phyloP scores from a whole-genome alignment of 257 asterid genomes.

The Scutellaria barbata region DNA sequence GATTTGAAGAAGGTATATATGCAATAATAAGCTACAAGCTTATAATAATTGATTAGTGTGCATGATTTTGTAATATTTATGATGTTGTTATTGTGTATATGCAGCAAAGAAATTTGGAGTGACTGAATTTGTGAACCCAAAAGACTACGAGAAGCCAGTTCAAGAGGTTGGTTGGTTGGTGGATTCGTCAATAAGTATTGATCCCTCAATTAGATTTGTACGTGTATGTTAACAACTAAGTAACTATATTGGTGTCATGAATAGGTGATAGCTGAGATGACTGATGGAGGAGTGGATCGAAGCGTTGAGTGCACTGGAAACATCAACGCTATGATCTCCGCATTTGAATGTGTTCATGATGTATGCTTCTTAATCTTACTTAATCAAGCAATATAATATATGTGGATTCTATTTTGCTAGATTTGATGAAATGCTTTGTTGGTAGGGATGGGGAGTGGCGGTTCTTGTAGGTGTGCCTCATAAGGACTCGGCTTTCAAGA shows the following conservation, averaged over 20 bases:
- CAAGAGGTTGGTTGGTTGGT: conserved; percentile 71
- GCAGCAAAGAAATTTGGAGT: conserved; percentile 84
- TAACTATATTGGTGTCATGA: not conserved
- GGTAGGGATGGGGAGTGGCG: conserved; percentile 84
- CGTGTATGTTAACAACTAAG: not conserved
- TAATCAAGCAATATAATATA: too few relatives aligned
- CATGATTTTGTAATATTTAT: too few relatives aligned
- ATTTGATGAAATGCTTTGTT: not conserved
- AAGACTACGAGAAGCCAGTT: conserved; percentile 62
- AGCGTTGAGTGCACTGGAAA: conserved; percentile 87
- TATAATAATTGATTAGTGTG: too few relatives aligned
- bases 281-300: conserved; percentile 76
- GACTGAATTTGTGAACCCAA: conserved; percentile 79
- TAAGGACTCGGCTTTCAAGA: conserved; percentile 62
- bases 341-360: conserved; percentile 87
- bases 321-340: conserved; percentile 73
- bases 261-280: conserved; percentile 74
- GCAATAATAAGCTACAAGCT: too few relatives aligned
- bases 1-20: conserved; percentile 57
- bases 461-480: conserved; percentile 79
- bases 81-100: not conserved
- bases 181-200: not conserved
- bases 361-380: too few relatives aligned
- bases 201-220: not conserved
- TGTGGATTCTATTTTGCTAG: too few relatives aligned